Evolutionary conservation across 805 yeast genomes (phyloP), one percentile per base, ranked within the genome.

Genomic region (Starmerella apicola): DNA sequence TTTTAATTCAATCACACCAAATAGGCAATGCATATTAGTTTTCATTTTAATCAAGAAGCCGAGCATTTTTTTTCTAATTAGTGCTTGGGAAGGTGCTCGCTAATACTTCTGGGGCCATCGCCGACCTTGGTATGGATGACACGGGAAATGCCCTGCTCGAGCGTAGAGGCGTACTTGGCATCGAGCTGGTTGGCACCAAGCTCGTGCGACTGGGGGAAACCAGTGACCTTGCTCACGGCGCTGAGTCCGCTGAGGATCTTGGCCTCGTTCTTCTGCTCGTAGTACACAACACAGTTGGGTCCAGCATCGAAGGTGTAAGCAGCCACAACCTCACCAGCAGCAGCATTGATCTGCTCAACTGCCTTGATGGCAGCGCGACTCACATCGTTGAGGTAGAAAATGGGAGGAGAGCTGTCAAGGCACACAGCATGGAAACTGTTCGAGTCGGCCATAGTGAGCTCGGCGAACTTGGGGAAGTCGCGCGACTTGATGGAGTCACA

Each of bases 281-380:
- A 91, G 65, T 91, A 91, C 45, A 91, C 72, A 33, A 91, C 99
- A 17, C 96, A 95, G 63, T 91, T 91, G 62, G 99, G 98, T 57
- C 99, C 99, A 24, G 99, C 99, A 61, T 91, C 99, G 56, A 81
- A 91, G 1, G 99, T 91, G 62, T 91, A 91, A 28, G 97, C 97
- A 10, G 95, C 98, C 40, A 88, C 70, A 10, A 71, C 70, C 20
- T 50, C 46, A 38, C 81, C 82, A 26, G 72, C 76, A 3, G 59
- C 50, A 48, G 70, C 77, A 57, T 91, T 91, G 58, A 91, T 73
- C 40, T 68, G 64, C 60, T 91, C 93, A 35, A 85, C 71, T 37
- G 82, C 66, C 51, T 79, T 81, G 48, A 86, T 79, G 54, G 84
- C 73, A 39, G 75, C 76, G 52, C 81, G 80, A 5, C 95, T 85